Conservation (phyloP, 73 alveolate species). For the Durusdinium trenchii region DNA sequence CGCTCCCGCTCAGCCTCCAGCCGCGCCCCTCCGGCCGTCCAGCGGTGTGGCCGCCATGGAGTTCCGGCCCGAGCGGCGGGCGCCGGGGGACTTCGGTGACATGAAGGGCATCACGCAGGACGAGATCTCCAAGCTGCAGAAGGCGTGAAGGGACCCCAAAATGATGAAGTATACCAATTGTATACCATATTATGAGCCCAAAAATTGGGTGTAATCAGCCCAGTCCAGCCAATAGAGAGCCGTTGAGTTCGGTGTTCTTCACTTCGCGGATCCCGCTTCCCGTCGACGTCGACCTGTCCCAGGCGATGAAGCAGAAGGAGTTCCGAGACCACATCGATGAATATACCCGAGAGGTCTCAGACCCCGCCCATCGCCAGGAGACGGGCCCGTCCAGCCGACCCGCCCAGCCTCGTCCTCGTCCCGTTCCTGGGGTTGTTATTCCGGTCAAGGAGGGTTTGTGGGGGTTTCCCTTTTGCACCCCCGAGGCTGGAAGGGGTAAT, state of each 20-base stretch:
- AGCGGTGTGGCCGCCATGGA: no score
- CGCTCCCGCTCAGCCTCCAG: no score
- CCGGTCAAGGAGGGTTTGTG: background rate
- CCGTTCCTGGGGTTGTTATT: background rate
- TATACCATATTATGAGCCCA: background rate
- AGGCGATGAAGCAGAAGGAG: slow-evolving; percentile 94
- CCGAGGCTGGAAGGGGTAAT: no score
- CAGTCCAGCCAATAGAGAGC: background rate
- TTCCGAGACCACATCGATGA: slow-evolving; percentile 95
- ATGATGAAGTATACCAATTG: background rate
- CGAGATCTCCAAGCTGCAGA: slow-evolving; percentile 84
- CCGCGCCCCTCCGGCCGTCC: no score
- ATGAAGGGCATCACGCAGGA: slow-evolving; percentile 94
- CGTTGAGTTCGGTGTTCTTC: background rate
- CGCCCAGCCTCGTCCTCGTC: slow-evolving; percentile 61
- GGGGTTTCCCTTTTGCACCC: no score
- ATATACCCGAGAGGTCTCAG: slow-evolving; percentile 94
- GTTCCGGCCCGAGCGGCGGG: slow-evolving; percentile 91
- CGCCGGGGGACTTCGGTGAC: slow-evolving; percentile 93
- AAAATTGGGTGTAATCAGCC: background rate
- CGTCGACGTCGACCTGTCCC: no score
- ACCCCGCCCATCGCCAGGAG: slow-evolving; percentile 96
- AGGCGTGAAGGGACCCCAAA: background rate
- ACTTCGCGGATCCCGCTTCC: background rate
- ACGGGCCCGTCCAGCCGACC: slow-evolving; percentile 39